Evolutionary conservation across 768 basidiomycete genomes (phyloP), one percentile per base, ranked within the genome.

Genomic region (Zangia roseola): DNA sequence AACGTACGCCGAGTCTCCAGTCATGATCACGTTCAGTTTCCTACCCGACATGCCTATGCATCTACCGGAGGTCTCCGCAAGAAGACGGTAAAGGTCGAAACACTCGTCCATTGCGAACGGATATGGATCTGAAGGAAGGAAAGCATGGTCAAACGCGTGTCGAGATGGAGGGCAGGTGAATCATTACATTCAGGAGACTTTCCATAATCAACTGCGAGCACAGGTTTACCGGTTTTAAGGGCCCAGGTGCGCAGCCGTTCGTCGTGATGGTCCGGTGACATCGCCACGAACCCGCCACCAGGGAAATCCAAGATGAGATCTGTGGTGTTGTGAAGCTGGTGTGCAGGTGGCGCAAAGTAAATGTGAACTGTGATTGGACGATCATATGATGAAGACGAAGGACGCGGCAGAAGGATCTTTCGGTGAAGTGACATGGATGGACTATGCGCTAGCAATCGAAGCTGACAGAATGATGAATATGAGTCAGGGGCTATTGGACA

Each of bases 1-100:
- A 31, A 78, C 94, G 73, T 67, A 97, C 94, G 97, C 97, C n/a
- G 95, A 98, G 71, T 99, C 97, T 2, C 95, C 94, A 5, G 86
- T 82, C 41, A 97, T 61, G 48, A 97, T 80, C 24, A 94, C 74
- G 55, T 84, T 85, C 17, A 97, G 70, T 57, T 79, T 76, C 55
- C 76, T 79, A n/a, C 91, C 91, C 14, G 85, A 85, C 83, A 98
- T 92, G 5, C 95, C 95, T 45, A 99, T 82, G 19, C 83, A 72
- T 41, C 75, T 70, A 9, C 94, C 97, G 52, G 75, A 84, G 14
- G 90, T 87, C 65, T 91, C 87, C 17, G 86, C 80, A 19, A 99
- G 72, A 8, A 90, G 73, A 25, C 81, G 78, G 67, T 97, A 99
- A 6, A 82, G 78, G 70, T 98, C 97, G 67, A 93, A 97, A 14